Evolutionary conservation across 306 rosid genomes (phyloP), one percentile per base, ranked within the genome.

Genomic region (Heteromeles arbutifolia): DNA sequence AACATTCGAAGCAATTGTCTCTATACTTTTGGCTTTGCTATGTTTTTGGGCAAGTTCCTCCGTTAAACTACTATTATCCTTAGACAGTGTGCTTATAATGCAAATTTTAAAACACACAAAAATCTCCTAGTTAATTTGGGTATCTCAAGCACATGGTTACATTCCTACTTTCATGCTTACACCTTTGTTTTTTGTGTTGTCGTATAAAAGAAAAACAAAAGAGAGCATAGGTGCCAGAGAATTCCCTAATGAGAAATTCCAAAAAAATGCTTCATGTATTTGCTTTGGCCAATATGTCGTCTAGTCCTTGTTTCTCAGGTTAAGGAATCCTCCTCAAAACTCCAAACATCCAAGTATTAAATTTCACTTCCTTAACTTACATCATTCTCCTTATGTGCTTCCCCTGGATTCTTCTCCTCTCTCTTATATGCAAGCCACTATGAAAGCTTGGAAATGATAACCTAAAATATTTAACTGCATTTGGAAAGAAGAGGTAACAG

Each of bases 241-340:
- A 88, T 85, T 86, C 74, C 72, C 72, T 70, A 68, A n/a, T 74
- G 54, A 39, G 84, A 84, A 79, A 81, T 80, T 76, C 88, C 92
- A 88, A 81, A 76, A 77, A 54, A 77, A 80, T 41, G 86, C 72
- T 77, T 76, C 75, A 73, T 79, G 65, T 21, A 72, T 87, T 82
- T 64, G 71, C 87, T 85, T 72, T 68, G 77, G 86, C 86, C 79
- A 77, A 73, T 73, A 70, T 83, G 92, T 90, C 89, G 31, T 76
- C 7, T 86, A 81, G 91, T 84, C 77, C 54, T 82, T 88, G 91
- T 79, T 82, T 78, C 86, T 81, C 48, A 77, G 69, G 82, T 73
- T 80, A n/a, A 77, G 87, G 93, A 90, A 88, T 88, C 93, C 84
- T 77, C 84, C 93, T 87, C 68, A 85, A 86, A 86, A 80, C 76